Evolutionary conservation across 2,329 filamentous ascomycete species (phyloP), one percentile per base, ranked within the genome.

Genomic region (Zarea fungicola): DNA sequence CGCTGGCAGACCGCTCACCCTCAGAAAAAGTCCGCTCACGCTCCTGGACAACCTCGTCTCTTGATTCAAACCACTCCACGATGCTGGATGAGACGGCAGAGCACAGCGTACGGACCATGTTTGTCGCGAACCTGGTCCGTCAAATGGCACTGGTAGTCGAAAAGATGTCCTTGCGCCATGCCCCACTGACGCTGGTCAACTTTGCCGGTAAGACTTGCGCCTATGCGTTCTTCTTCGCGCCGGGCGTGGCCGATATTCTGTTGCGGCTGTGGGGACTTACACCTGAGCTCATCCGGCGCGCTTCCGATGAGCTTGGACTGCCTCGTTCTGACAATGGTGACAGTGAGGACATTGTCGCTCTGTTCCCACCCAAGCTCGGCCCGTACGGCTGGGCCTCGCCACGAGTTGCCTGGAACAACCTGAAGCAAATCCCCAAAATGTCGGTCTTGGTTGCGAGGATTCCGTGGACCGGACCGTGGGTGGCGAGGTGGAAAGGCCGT

Each of bases 211-310:
- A 93, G 67, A 88, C 89, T 4, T 92, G 87, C 60, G 90, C 91
- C 2, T 96, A 95, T 65, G 90, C 89, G 25, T 96, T 95, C 66
- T 93, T 92, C 69, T 96, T 95, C 60, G 91, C 88, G 23, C 89
- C 89, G 0, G 89, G 89, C 5, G 80, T 95, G 48, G 86, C 89
- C 7, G 89, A 95, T 60, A 80, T 95, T 43, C 74, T 96, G 42
- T 80, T 92, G 22, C 81, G 89, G 14, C 71, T 96, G 5, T 96
- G 91, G 90, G 81, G 80, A 31, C 74, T 89, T 18, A 80, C 83
- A 3, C 71, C 84, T 4, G 82, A 84, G 50, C 71, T 82, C 35
- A 76, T 95, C 60, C 81, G 86, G 54, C 82, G 89, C 21, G 78
- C 89, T 2, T 76, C 89, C 8, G 78, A 83, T 42, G 84, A 87